Evolutionary conservation across 768 basidiomycete species (phyloP).

Genomic region (Russula sp.): DNA sequence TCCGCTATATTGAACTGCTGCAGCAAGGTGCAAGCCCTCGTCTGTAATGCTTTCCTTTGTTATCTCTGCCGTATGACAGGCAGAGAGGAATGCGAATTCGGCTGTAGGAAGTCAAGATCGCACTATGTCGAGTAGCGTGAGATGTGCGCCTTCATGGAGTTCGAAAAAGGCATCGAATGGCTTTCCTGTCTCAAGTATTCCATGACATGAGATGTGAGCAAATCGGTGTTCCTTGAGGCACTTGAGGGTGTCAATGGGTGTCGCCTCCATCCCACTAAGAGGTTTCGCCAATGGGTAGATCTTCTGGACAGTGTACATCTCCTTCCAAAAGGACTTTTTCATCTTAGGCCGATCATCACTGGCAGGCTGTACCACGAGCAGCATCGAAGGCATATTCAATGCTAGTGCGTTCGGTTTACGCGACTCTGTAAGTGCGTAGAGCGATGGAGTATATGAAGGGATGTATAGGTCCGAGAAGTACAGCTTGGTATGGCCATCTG

Average conservation of each 20-base stretch:
- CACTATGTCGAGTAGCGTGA: no score
- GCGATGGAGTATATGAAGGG: background rate
- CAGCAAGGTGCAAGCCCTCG: no score
- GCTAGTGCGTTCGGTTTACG: conserved; percentile 25
- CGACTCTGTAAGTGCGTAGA: background rate
- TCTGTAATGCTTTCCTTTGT: no score
- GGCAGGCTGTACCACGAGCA: background rate
- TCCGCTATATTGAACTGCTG: no score
- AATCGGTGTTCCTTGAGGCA: background rate
- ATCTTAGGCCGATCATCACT: no score
- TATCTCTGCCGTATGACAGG: no score
- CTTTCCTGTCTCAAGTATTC: background rate
- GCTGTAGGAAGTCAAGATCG: no score
- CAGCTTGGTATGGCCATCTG: background rate
- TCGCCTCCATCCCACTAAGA: background rate
- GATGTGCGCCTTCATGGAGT: no score
- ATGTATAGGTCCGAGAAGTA: background rate
- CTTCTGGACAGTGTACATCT: background rate
- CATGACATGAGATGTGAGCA: background rate
- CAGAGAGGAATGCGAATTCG: no score
- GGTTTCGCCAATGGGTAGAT: background rate
- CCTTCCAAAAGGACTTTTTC: no score
- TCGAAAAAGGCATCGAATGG: background rate
- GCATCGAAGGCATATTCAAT: background rate
- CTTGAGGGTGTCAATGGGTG: background rate